These are phyloP conservation scores for Epithemia pelagica DNA, from an alignment of 108 stramenopile genomes.

Conservation along the genomic window DNA sequence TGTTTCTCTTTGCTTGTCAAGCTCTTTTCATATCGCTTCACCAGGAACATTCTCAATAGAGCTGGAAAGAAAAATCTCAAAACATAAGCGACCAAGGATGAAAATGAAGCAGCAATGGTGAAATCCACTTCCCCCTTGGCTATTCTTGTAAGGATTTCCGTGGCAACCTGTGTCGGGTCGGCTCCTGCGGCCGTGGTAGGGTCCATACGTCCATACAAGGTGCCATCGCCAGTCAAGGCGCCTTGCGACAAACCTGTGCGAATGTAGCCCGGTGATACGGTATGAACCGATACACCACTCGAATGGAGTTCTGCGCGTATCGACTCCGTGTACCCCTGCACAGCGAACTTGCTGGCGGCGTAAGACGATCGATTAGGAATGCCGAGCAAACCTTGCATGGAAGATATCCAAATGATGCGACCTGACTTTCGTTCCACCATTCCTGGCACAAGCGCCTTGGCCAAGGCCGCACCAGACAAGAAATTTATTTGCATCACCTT, in stretches of 20 bases:
- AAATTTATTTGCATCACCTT: conserved; percentile 81
- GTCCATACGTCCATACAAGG: conserved; percentile 61
- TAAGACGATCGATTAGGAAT: conserved; percentile 72
- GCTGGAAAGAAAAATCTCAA: conserved; percentile 57
- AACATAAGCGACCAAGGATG: conserved; percentile 59
- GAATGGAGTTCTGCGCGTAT: conserved; percentile 69
- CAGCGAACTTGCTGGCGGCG: conserved; percentile 80
- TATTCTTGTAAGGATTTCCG: conserved; percentile 37
- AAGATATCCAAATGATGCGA: conserved; percentile 66
- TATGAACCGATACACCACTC: conserved; percentile 48
- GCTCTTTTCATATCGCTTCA: conserved; percentile 62
- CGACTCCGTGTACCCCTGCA: conserved; percentile 80
- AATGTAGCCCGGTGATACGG: conserved; percentile 73
- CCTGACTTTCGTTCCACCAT: conserved; percentile 48
- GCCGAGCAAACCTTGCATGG: conserved; percentile 72
- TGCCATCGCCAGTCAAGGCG: conserved; percentile 73
- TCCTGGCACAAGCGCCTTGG: conserved; percentile 60
- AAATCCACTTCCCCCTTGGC: conserved; percentile 51
- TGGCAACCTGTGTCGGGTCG: conserved; percentile 68
- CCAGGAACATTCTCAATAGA: conserved; percentile 46
- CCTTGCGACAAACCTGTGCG: conserved; percentile 53
- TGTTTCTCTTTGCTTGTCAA: conserved; percentile 19
- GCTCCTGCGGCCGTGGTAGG: conserved; percentile 61
- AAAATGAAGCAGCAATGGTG: conserved; percentile 57
- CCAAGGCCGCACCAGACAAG: conserved; percentile 56